These are phyloP conservation scores for Podaxis sp. DNA, from an alignment of 768 basidiomycete genomes.

Conservation along the genomic window DNA sequence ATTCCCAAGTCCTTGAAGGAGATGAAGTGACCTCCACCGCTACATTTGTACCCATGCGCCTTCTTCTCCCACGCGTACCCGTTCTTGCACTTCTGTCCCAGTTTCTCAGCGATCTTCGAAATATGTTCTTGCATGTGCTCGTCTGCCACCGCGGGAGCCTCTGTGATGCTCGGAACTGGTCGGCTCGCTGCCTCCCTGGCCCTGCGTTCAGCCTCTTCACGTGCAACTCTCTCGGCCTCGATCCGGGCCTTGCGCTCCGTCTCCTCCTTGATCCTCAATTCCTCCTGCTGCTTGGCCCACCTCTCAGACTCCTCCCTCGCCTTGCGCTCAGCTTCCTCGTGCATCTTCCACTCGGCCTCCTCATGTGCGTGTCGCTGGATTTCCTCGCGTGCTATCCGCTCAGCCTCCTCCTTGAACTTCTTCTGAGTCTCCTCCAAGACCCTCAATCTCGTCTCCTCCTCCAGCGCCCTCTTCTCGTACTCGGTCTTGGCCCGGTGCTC, in stretches of 20 bases:
- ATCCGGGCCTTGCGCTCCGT: neutral
- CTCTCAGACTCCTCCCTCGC: neutral
- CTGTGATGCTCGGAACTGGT: neutral
- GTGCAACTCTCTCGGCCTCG: neutral
- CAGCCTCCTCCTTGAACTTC: constrained; percentile 2
- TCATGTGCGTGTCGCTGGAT: neutral
- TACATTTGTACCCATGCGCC: constrained; percentile 14
- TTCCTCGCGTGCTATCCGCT: neutral
- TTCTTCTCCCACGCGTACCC: constrained; percentile 15
- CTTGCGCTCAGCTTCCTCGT: constrained; percentile 8
- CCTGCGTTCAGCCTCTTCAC: neutral
- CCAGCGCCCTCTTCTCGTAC: neutral
- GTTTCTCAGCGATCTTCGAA: neutral
- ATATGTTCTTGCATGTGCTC: constrained; percentile 12
- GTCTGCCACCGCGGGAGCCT: constrained; percentile 9
- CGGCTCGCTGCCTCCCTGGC: neutral
- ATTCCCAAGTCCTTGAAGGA: constrained; percentile 16
- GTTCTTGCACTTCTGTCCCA: constrained; percentile 14
- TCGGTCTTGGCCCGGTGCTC: neutral
- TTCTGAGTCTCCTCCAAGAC: neutral
- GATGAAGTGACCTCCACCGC: constrained; percentile 12
- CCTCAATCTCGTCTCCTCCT: constrained; percentile 5
- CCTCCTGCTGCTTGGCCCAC: neutral
- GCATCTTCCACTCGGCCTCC: neutral
- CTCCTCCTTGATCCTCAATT: neutral